A percentile compares a stretch with the other conserved stretches of the same genome.
Evolutionary conservation across 2,329 filamentous ascomycete species (phyloP).

Genomic region (Dactylellina drechsleri): DNA sequence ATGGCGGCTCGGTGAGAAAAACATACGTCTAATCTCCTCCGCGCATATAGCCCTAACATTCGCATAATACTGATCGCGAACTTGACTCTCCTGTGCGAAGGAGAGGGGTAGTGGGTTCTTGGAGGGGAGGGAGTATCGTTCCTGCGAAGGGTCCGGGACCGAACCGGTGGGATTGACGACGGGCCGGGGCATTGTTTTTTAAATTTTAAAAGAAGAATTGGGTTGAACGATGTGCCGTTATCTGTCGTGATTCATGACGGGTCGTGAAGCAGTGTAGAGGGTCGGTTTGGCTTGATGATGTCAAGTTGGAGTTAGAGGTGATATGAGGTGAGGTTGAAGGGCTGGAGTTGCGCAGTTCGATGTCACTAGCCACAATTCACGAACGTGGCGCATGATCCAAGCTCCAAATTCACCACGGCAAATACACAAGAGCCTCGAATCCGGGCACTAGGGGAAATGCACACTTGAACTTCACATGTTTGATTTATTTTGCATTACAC

Average conservation of each 20-base stretch:
- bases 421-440: too few species aligned
- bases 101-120: constrained; percentile 85
- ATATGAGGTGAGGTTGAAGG: constrained; percentile 34
- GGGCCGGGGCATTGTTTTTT: constrained; percentile 32
- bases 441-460: too few species aligned
- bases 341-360: background rate
- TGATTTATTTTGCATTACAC: too few species aligned
- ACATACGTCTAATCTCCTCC: constrained; percentile 72
- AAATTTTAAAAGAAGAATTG: background rate
- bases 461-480: too few species aligned
- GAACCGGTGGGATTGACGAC: constrained; percentile 45
- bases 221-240: constrained; percentile 7
- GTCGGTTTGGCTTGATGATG: background rate
- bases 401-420: too few species aligned
- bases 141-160: constrained; percentile 38
- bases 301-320: constrained; percentile 22
- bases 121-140: constrained; percentile 64
- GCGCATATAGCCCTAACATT: constrained; percentile 80
- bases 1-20: background rate
- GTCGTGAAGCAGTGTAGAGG: background rate
- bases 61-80: constrained; percentile 81
- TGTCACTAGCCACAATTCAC: constrained; percentile 19
- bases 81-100: constrained; percentile 81
- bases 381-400: background rate
- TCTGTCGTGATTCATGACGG: constrained; percentile 55